Evolutionary conservation across 1,284 basidiomycete species (phyloP).

Genomic region (Bjerkandera adusta): DNA sequence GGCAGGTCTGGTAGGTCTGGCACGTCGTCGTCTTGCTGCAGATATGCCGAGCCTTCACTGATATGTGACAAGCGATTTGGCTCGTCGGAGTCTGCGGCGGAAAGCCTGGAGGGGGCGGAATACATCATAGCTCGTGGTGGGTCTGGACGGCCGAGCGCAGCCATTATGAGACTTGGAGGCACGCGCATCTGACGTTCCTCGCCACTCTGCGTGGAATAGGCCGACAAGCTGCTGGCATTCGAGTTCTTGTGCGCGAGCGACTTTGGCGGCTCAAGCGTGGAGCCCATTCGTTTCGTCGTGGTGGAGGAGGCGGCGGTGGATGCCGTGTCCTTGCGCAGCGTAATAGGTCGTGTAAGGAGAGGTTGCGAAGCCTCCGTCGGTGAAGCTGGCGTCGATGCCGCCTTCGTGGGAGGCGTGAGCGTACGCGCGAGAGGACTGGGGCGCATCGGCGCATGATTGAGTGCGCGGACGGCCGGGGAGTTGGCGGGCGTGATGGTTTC

Average conservation of each 20-base stretch:
- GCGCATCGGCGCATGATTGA: conserved; percentile 13
- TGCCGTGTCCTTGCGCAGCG: neutral
- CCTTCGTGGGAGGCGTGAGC: neutral
- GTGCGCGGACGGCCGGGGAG: neutral
- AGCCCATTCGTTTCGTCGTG: too few species aligned
- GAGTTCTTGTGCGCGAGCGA: conserved; percentile 27
- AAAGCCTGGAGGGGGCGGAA: conserved; percentile 18
- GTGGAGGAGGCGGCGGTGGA: neutral
- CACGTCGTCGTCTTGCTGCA: conserved; percentile 15
- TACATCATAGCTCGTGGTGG: conserved; percentile 26
- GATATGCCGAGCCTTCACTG: conserved; percentile 29
- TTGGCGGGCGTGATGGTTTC: too few species aligned
- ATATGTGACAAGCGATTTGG: conserved; percentile 29
- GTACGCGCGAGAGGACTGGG: conserved; percentile 17
- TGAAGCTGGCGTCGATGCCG: neutral
- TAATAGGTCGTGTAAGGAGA: conserved; percentile 1
- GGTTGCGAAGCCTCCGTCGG: conserved; percentile 1
- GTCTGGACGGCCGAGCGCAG: conserved; percentile 22
- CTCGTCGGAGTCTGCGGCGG: conserved; percentile 21
- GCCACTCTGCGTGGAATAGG: conserved; percentile 33
- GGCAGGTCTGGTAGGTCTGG: neutral
- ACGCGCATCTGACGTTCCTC: conserved; percentile 27
- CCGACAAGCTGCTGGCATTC: conserved; percentile 29
- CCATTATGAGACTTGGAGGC: conserved; percentile 26
- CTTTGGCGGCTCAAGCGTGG: neutral